phyloP scores from a whole-genome alignment of 192 early-diverging fungal genomes.

The Backusella luteola region DNA sequence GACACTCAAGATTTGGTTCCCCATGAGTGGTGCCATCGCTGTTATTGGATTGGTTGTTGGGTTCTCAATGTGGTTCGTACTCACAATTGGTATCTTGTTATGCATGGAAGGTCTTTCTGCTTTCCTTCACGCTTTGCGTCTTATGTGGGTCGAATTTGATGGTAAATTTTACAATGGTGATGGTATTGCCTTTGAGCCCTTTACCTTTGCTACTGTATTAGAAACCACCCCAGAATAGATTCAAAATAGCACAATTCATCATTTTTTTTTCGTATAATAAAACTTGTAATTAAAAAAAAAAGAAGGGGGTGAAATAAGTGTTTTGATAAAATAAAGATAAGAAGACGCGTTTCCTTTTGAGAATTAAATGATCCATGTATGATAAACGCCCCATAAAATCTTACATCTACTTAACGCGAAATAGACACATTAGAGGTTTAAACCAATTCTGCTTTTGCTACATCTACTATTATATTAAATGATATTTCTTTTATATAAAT shows the following conservation, averaged over 20 bases:
- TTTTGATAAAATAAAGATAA: background rate
- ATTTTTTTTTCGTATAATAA: background rate
- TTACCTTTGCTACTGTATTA: conserved; percentile 63
- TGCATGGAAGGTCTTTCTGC: conserved; percentile 88
- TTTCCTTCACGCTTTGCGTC: conserved; percentile 87
- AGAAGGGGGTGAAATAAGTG: too few species aligned
- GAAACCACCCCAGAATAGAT: conserved; percentile 8
- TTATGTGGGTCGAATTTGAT: conserved; percentile 98
- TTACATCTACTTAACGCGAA: too few species aligned
- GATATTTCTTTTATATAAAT: too few species aligned
- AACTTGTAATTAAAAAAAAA: background rate
- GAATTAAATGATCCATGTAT: too few species aligned
- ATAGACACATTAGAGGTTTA: too few species aligned
- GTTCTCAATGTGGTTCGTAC: conserved; percentile 87
- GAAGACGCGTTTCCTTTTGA: background rate
- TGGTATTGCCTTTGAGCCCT: conserved; percentile 91
- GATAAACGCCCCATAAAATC: too few species aligned
- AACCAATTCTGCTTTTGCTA: too few species aligned
- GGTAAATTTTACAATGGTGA: conserved; percentile 95
- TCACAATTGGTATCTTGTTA: conserved; percentile 79
- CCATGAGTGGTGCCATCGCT: conserved; percentile 48
- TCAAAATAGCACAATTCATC: background rate
- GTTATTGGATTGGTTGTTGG: conserved; percentile 74
- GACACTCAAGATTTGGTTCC: conserved; percentile 65
- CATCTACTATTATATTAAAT: too few species aligned